Conservation (phyloP, 73 alveolate genomes). For the Tetrahymena elliotti region DNA sequence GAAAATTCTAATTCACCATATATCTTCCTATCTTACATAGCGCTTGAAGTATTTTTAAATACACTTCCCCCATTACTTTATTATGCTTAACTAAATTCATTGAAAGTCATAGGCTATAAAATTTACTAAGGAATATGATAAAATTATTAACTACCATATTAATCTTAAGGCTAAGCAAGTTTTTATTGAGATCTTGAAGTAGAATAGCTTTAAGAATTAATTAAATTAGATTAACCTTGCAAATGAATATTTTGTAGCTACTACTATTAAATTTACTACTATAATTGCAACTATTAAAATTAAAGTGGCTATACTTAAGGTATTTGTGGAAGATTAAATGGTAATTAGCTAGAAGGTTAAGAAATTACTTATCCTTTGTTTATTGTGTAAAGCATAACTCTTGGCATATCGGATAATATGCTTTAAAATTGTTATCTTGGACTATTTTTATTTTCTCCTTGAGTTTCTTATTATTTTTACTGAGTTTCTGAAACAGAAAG, state of each 20-base stretch:
- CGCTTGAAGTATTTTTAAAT: background rate
- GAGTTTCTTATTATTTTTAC: background rate
- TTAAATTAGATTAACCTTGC: background rate
- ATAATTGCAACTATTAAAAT: background rate
- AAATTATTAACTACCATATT: background rate
- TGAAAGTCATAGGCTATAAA: background rate
- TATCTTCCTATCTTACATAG: background rate
- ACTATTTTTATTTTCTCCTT: background rate
- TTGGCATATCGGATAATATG: background rate
- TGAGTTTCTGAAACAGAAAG: background rate
- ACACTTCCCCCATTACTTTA: background rate
- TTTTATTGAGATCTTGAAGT: background rate
- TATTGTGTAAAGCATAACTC: background rate
- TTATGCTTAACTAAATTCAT: background rate
- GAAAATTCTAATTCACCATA: background rate
- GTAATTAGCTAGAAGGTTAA: background rate
- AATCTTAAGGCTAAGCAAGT: background rate
- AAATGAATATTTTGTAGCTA: background rate
- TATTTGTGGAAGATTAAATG: background rate
- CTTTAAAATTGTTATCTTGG: background rate
- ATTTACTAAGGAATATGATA: background rate
- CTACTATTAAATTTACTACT: background rate
- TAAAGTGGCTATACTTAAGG: background rate
- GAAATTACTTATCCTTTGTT: background rate
- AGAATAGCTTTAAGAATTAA: background rate